A percentile compares a stretch with the other conserved stretches of the same genome.
phyloP scores from a whole-genome alignment of 805 yeast genomes.

The Wickerhamomyces sydowiorum region DNA sequence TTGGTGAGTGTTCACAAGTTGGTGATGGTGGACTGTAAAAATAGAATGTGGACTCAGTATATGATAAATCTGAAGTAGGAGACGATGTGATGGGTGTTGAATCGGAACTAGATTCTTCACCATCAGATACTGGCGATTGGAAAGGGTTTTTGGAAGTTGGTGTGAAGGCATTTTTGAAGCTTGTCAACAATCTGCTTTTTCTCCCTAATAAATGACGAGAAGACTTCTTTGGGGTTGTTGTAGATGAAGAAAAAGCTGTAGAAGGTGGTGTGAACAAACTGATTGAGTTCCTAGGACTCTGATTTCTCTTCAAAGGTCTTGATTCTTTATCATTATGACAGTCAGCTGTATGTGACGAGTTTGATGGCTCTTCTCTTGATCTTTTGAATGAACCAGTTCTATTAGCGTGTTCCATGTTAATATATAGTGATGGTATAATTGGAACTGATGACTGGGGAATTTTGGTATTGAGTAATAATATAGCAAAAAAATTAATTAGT shows the following conservation, averaged over 20 bases:
- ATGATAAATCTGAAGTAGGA: not conserved
- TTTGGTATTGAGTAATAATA: not conserved
- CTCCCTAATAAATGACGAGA: not conserved
- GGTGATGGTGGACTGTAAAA: not conserved
- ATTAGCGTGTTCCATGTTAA: no score
- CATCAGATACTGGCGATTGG: constrained; percentile 14
- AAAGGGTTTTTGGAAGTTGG: constrained; percentile 2
- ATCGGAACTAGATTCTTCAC: not conserved
- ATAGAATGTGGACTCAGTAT: not conserved
- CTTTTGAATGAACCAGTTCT: constrained; percentile 16
- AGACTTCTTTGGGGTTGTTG: constrained; percentile 5
- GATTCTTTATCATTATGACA: not conserved
- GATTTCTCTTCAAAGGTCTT: constrained; percentile 16
- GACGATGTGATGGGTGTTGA: constrained; percentile 5
- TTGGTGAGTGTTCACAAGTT: not conserved
- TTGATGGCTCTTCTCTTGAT: constrained; percentile 14
- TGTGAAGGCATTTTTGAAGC: constrained; percentile 16
- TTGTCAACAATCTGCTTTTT: constrained; percentile 15
- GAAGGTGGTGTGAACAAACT: no score
- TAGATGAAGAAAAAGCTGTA: constrained; percentile 10
- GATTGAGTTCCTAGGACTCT: constrained; percentile 7
- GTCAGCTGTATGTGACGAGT: not conserved
- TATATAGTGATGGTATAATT: not conserved
- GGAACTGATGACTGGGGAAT: not conserved
- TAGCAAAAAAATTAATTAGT: not conserved